Conservation (phyloP, 345 rosid genomes). For the Theobroma cacao region DNA sequence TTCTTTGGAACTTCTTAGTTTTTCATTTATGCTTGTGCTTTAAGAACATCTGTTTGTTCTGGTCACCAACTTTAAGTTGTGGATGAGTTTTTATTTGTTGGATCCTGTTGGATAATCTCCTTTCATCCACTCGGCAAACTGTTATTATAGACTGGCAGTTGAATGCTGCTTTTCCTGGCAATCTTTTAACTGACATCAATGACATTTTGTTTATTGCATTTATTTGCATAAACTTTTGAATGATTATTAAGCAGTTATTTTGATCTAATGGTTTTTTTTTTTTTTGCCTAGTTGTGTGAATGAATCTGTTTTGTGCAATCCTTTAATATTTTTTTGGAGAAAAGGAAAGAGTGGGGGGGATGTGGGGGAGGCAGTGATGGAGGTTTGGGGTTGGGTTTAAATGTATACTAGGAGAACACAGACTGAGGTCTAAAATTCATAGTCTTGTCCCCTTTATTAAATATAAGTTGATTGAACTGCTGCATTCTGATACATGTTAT, state of each 20-base stretch:
- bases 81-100: constrained; percentile 36
- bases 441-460: neutral
- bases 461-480: neutral
- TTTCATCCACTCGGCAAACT: constrained; percentile 15
- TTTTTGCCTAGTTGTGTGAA: neutral
- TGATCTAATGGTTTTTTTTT: neutral
- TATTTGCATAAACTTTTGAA: constrained; percentile 5
- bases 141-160: constrained; percentile 20
- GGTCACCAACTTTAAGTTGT: constrained; percentile 32
- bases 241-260: neutral
- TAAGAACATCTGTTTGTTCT: constrained; percentile 24
- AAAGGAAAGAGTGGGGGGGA: no score
- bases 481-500: neutral
- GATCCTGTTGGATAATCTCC: constrained; percentile 19
- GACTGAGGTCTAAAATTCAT: no score
- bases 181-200: constrained; percentile 14
- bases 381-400: no score
- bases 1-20: constrained; percentile 24
- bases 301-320: neutral
- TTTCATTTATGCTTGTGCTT: constrained; percentile 34
- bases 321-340: neutral
- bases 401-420: no score
- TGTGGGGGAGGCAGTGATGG: no score
- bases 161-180: constrained; percentile 9
- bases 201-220: neutral